Evolutionary conservation across 495 filamentous ascomycete species (phyloP), one percentile per base, ranked within the genome.

Genomic region (Rhypophila decipiens): DNA sequence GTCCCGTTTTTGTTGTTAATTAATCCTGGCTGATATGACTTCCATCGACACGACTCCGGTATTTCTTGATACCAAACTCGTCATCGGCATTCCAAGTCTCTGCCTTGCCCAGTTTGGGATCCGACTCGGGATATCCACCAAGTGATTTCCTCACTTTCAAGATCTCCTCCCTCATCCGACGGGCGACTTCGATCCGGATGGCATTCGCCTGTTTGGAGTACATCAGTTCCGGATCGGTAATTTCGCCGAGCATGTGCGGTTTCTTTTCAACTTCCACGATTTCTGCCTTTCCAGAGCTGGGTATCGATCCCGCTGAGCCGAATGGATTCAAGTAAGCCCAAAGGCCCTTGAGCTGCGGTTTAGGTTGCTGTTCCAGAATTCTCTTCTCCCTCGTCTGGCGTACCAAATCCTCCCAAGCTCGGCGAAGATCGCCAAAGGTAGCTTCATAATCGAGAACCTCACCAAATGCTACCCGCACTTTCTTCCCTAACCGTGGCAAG

Each of bases 161-260:
- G 0, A 98, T 86, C 53, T 89, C 84, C 37, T 83, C 76, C 24
- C 93, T 70, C 19, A 97, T 79, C 48, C 85, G 74, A 61, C 76
- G 68, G 19, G 93, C 86, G 24, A 88, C 85, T 65, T 96, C 91
- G 43, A 86, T 83, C 53, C 93, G 77, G 50, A 98, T 69, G 52
- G 79, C 73, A 42, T 86, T 75, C 0, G 88, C 93, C 60, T 95
- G 87, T 34, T 70, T 59, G 9, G 82, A 80, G 57, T 82, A 79
- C 61, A 80, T 79, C 27, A 96, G 67, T 24, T 46, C 47, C 5
- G 7, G 13, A 31, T 60, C 59, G 4, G 34, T 4, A 38, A 61
- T 17, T 35, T 83, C 78, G 8, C 89, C 83, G 1, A 72, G 78
- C 56, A 87, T 82, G n/a, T n/a, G n/a, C n/a, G n/a, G n/a, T n/a